Evolutionary conservation across 75 land plant genomes (phyloP), one percentile per base, ranked within the genome.

Genomic region (Picea sitchensis): DNA sequence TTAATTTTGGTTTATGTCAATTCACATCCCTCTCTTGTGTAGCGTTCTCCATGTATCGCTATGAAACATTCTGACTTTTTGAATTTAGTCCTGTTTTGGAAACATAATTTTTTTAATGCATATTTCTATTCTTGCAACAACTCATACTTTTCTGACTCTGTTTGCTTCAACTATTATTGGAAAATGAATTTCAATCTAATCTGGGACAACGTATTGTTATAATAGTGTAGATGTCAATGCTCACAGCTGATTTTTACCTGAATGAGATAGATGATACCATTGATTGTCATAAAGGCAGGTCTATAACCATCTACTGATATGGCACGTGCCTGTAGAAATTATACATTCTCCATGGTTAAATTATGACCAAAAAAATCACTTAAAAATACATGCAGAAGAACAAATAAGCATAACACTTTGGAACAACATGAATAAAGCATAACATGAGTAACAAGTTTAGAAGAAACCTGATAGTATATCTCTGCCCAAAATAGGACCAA

Each of bases 401-500:
- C 21, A 73, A 17, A 13, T 64, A 62, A 77, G 30, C 65, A 77
- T 44, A 76, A 59, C 34, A 17, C 38, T 3, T n/a, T 44, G 41
- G 38, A 15, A 76, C 76, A 44, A 21, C 36, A 58, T 56, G 73
- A 63, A 57, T 56, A 14, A 32, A 11, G 75, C 14, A n/a, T 30
- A 41, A 58, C 51, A 77, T 34, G 58, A 77, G 63, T 59, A 78
- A 59, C 47, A 4, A 1, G 8, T 51, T 14, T 17, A 47, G 12
- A 77, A 44, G 34, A 61, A 64, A 91, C 96, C 96, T 92, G 94
- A 74, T 90, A 91, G 80, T 94, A 94, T n/a, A 94, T 94, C 60
- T 94, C 96, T 26, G 94, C 96, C 96, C 96, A 94, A 61, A 94
- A 94, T 36, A 94, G 83, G 59, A 94, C 94, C 64, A 94, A 75